Evolutionary conservation across 2,329 filamentous ascomycete genomes (phyloP), one percentile per base, ranked within the genome.

Genomic region (Amesomyces nigricolor): DNA sequence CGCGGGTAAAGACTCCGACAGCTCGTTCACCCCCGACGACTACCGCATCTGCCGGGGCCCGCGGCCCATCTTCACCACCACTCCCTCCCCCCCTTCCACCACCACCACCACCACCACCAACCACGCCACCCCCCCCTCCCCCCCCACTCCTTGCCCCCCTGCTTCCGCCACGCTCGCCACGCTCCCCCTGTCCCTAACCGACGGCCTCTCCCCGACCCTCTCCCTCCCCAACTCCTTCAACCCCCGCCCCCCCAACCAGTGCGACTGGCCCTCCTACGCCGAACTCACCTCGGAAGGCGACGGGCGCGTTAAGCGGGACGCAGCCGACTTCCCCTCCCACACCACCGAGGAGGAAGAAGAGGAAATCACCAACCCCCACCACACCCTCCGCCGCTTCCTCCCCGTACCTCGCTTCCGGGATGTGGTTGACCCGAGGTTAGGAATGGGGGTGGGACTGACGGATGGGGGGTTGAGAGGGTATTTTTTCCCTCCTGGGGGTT

Each of bases 281-380:
- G 52, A 54, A 7, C 17, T 30, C 19, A 45, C 40, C 17, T 9
- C 39, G 19, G 53, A 47, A n/a, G 47, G 53, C 29, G 53, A 51
- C 17, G 37, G n/a, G 13, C 47, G 43, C 47, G 17, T 51, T 35
- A 43, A n/a, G 40, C 40, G 16, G 40, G n/a, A 19, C 29, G 16
- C 8, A 13, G 14, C n/a, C 44, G 16, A 47, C 13, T 35, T 29
- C 17, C 9, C 17, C 6, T 1, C n/a, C 38, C 26, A 2, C 44
- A 42, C 35, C n/a, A 47, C 11, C 37, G 9, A 30, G 32, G 11
- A n/a, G 40, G 17, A 35, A 9, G 32, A 35, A 1, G 32, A 35
- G 32, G 32, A 35, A 11, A 13, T 13, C 9, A 13, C 7, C 9
- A 35, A 10, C 32, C 11, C 32, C 1, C 32, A 5, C 32, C 30